phyloP scores from a whole-genome alignment of 805 yeast genomes.

The Suhomyces kilbournensis region DNA sequence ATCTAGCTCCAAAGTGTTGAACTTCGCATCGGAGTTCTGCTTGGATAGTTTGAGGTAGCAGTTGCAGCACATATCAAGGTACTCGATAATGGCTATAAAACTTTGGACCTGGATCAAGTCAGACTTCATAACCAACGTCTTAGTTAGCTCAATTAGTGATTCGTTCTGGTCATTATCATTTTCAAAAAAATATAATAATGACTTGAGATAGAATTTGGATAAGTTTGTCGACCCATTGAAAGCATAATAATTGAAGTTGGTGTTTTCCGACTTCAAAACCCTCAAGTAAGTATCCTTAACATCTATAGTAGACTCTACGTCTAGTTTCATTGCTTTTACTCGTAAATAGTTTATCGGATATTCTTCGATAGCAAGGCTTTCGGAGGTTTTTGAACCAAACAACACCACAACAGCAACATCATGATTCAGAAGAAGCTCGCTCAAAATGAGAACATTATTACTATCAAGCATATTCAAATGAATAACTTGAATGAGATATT shows the following conservation, averaged over 20 bases:
- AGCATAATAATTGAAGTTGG: slow-evolving; percentile 1
- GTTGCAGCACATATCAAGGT: slow-evolving; percentile 14
- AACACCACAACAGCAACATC: background rate
- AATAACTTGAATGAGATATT: background rate
- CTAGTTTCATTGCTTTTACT: slow-evolving; percentile 14
- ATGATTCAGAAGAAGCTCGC: background rate
- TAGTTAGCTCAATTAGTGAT: slow-evolving; percentile 9
- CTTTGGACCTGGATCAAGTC: slow-evolving; percentile 7
- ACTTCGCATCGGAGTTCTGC: background rate
- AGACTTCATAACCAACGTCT: slow-evolving; percentile 3
- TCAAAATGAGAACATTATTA: background rate
- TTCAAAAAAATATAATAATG: slow-evolving; percentile 13
- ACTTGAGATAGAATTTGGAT: slow-evolving; percentile 4
- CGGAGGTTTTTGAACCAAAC: background rate
- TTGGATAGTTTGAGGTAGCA: background rate
- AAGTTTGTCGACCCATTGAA: background rate
- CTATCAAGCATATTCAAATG: background rate
- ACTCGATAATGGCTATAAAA: slow-evolving; percentile 10
- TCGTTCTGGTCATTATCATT: slow-evolving; percentile 12
- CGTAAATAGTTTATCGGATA: slow-evolving; percentile 8
- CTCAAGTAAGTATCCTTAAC: background rate
- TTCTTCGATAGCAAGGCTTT: background rate
- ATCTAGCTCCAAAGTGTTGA: background rate
- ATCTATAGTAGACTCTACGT: slow-evolving; percentile 1
- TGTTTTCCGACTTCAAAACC: background rate